phyloP scores from a whole-genome alignment of 371 early-diverging fungal genomes.

The Dinochytrium kinnereticum region DNA sequence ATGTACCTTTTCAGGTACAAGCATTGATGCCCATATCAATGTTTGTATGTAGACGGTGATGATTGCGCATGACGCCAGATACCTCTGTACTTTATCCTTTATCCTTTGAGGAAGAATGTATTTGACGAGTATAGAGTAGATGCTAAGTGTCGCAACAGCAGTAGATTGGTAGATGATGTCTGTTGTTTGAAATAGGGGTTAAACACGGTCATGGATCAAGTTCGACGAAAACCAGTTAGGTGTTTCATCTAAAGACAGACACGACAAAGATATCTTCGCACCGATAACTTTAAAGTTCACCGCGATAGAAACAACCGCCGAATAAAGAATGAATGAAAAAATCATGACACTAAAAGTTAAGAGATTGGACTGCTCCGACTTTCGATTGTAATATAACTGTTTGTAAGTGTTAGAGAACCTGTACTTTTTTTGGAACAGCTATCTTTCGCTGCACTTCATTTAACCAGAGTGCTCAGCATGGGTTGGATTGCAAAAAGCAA shows the following conservation, averaged over 20 bases:
- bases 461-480: too few relatives aligned
- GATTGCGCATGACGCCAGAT: neutral
- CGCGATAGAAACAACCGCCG: neutral
- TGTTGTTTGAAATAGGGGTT: too few relatives aligned
- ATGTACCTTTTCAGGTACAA: neutral
- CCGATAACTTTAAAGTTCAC: neutral
- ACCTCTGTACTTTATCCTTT: neutral
- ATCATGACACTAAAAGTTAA: neutral
- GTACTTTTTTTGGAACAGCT: too few relatives aligned
- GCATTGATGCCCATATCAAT: neutral
- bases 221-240: too few relatives aligned
- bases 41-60: neutral
- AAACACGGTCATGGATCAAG: too few relatives aligned
- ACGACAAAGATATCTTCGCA: neutral
- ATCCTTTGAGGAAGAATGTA: neutral
- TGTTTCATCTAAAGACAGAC: neutral
- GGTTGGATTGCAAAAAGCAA: too few relatives aligned
- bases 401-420: too few relatives aligned
- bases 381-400: too few relatives aligned
- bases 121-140: neutral
- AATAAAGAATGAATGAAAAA: neutral
- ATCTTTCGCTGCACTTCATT: too few relatives aligned
- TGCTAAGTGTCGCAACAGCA: neutral
- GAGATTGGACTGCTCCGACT: too few relatives aligned
- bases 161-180: neutral